Evolutionary conservation across 2,329 filamentous ascomycete species (phyloP).

Genomic region (Fusarium goolgardi): DNA sequence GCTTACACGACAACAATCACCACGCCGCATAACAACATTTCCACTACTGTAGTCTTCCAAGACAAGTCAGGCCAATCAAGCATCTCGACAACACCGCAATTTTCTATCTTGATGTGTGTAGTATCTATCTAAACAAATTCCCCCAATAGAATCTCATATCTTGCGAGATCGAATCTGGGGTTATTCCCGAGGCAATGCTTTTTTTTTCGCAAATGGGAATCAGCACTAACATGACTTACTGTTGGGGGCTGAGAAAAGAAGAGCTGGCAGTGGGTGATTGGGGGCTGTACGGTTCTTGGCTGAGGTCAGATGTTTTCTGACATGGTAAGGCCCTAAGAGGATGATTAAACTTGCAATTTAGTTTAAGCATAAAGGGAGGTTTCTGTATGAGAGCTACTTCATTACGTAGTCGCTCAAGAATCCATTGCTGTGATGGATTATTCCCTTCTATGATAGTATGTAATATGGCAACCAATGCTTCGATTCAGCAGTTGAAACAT

Average conservation of each 20-base stretch:
- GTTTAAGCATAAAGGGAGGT: neutral
- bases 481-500: neutral
- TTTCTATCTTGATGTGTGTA: neutral
- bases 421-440: no score
- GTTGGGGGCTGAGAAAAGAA: neutral
- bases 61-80: neutral
- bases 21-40: conserved; percentile 1
- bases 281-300: conserved; percentile 1
- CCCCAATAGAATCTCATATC: neutral
- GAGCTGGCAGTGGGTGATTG: conserved; percentile 24
- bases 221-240: conserved; percentile 13
- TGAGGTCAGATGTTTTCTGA: conserved; percentile 19
- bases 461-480: neutral
- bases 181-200: neutral
- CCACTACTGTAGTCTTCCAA: neutral
- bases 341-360: neutral
- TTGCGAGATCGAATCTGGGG: neutral
- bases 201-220: conserved; percentile 6
- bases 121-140: neutral
- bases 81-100: neutral
- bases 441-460: neutral
- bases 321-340: neutral
- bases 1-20: conserved; percentile 7
- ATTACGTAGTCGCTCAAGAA: no score
- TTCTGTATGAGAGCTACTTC: no score